Base-by-base conservation (phyloP, 441 rosid genomes). In the Bocquillonia castaneifolia region DNA sequence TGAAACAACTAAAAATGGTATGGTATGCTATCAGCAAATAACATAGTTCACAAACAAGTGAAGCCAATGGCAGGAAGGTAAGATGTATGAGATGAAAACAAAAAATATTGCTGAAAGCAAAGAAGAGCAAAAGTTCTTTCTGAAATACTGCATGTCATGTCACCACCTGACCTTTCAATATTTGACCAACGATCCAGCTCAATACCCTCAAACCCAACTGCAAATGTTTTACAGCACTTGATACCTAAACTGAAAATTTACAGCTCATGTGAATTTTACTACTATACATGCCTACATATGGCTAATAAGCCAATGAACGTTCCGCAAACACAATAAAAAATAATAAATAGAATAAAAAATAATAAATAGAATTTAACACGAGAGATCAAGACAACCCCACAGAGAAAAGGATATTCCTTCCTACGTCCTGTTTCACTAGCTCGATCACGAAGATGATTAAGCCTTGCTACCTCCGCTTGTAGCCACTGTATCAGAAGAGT, bases 401-500 rank as follows among this genome's bases (percentile, higher is more conserved):
- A 70, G 7, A 62, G 73, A 22, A 75, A 91, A 92, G 98, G 99
- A 94, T 92, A 94, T 92, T 92, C 93, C 79, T 92, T 94, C 73
- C 93, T 83, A 34, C 76, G 88, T 37, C 99, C 98, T 81, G 80
- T 72, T 61, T 94, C 99, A 81, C 99, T 94, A 28, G 98, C 99
- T 74, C 99, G 98, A 85, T 94, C 99, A 66, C 98, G 90, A 59
- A 92, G 92, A 85, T 90, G 99, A 78, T 86, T 83, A 68, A 86
- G 78, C 47, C 97, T 93, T 59, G 88, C 72, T 70, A 85, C 84
- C 88, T 94, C 98, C 32, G 93, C 68, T 55, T 94, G 97, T 80
- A 94, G 72, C 83, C 82, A 77, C 99, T 94, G 88, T 86, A 90
- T 64, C 50, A 56, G 63, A 70, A 54, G 15, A 66, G 70, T 15